Base-by-base conservation (phyloP, 257 asterid species). In the Linderniella brevidens region DNA sequence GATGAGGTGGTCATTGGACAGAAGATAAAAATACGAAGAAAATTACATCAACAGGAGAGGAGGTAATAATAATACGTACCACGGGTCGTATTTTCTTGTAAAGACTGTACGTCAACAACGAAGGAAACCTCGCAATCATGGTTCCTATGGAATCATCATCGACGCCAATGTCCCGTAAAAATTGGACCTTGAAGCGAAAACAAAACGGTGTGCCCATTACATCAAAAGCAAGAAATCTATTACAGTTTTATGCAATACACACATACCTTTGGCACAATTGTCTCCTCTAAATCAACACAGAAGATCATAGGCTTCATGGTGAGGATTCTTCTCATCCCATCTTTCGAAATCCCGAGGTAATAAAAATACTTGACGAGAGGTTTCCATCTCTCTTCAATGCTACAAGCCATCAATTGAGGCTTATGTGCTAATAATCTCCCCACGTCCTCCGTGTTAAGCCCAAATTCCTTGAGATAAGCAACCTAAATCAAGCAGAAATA, bases 361-460 rank as follows among this genome's bases (percentile, higher is more conserved):
- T 88, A 78, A 54, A 88, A 78, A 54, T 84, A 88, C 83, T 82
- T 81, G 13, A 84, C 80, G 1, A 88, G 96, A 68, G 98, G 98
- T 64, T 15, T 73, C 92, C 79, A 84, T 67, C 72, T 71, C 35
- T 81, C 87, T 54, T 84, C 94, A 41, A 84, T 88, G 67, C 96
- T 76, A 51, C 96, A 88, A 37, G 67, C 86, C 96, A 88, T 88
- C 69, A 88, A 57, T 59, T 84, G 98, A 12, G 96, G 98, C 64
- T 77, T 88, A 59, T 66, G 77, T 13, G 98, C 94, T 58, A 88
- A 54, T 60, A 88, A 64, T 65, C 93, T 72, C 44, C 93, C 94
- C 62, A 88, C 69, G 17, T 80, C 92, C 71, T 84, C 87, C 42
- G 64, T 52, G 46, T 55, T 54, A 19, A 88, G 84, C 59, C 92